Conservation (phyloP, 2,329 filamentous ascomycete genomes). For the Trichoderma sp. region DNA sequence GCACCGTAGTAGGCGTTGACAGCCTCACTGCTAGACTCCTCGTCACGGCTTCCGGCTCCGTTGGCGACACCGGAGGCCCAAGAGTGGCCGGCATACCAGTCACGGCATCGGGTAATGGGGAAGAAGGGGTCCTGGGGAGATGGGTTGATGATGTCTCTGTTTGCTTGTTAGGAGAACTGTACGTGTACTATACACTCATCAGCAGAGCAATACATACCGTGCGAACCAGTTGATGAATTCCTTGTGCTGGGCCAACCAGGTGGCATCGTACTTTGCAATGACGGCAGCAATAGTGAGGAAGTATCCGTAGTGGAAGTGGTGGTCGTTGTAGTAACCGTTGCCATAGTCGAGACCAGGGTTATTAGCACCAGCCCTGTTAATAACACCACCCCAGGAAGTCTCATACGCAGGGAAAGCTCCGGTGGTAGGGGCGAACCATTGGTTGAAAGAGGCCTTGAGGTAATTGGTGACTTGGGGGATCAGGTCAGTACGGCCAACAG, state of each 20-base stretch:
- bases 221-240: conserved; percentile 29
- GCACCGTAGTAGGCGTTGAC: conserved; percentile 28
- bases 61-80: conserved; percentile 31
- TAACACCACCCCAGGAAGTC: conserved; percentile 27
- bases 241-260: conserved; percentile 26
- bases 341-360: conserved; percentile 28
- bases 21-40: conserved; percentile 29
- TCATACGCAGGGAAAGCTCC: conserved; percentile 25
- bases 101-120: conserved; percentile 27
- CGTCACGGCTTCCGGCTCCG: conserved; percentile 27
- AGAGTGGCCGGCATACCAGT: conserved; percentile 30
- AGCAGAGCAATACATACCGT: conserved; percentile 15
- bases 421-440: conserved; percentile 25
- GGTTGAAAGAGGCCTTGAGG: conserved; percentile 24
- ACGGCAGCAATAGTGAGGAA: conserved; percentile 27
- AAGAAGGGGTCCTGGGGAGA: conserved; percentile 28
- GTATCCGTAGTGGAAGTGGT: conserved; percentile 32
- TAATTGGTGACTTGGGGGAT: conserved; percentile 23
- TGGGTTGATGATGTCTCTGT: conserved; percentile 28
- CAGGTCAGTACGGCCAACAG: conserved; percentile 24
- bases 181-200: neutral
- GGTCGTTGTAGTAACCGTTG: conserved; percentile 31
- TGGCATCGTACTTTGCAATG: conserved; percentile 26
- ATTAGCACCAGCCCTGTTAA: conserved; percentile 24
- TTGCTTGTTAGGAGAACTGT: neutral